Percentiles rank a stretch among this genome's conserved stretches.
phyloP scores from a whole-genome alignment of 2,329 filamentous ascomycete species.

The Pleurostoma richardsiae region DNA sequence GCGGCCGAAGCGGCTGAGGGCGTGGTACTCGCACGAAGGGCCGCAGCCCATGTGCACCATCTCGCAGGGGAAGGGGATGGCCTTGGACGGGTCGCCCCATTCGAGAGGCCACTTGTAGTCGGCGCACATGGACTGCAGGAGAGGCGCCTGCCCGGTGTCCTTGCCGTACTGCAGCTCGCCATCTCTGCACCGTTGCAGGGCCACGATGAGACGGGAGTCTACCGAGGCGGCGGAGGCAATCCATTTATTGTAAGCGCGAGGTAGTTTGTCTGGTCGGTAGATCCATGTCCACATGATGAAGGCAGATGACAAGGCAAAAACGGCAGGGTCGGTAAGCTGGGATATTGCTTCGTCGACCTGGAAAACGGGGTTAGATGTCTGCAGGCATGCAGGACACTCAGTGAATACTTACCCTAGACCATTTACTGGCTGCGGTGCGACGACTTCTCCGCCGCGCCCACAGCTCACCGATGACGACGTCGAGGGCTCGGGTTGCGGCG shows the following conservation, averaged over 20 bases:
- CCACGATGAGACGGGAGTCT: slow-evolving; percentile 68
- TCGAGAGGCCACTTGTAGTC: slow-evolving; percentile 64
- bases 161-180: slow-evolving; percentile 66
- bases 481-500: slow-evolving; percentile 64
- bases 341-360: slow-evolving; percentile 13
- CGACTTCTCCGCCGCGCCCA: slow-evolving; percentile 51
- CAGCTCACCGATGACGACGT: slow-evolving; percentile 61
- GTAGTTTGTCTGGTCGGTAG: slow-evolving; percentile 66
- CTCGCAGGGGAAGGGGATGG: slow-evolving; percentile 74
- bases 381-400: neutral
- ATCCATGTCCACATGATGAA: slow-evolving; percentile 90
- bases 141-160: slow-evolving; percentile 63
- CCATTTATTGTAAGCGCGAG: slow-evolving; percentile 73
- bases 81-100: slow-evolving; percentile 67
- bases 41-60: slow-evolving; percentile 78
- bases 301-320: slow-evolving; percentile 69
- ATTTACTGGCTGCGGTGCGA: slow-evolving; percentile 33
- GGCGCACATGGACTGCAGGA: slow-evolving; percentile 67
- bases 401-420: slow-evolving; percentile 36
- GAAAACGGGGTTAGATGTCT: neutral
- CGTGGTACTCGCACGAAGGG: slow-evolving; percentile 70
- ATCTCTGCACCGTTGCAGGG: slow-evolving; percentile 60
- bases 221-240: slow-evolving; percentile 73
- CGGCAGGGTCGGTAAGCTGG: slow-evolving; percentile 54
- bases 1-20: slow-evolving; percentile 58